These are phyloP conservation scores for Agaricus sinodeliciosus DNA, from an alignment of 768 basidiomycete genomes.

Conservation along the genomic window DNA sequence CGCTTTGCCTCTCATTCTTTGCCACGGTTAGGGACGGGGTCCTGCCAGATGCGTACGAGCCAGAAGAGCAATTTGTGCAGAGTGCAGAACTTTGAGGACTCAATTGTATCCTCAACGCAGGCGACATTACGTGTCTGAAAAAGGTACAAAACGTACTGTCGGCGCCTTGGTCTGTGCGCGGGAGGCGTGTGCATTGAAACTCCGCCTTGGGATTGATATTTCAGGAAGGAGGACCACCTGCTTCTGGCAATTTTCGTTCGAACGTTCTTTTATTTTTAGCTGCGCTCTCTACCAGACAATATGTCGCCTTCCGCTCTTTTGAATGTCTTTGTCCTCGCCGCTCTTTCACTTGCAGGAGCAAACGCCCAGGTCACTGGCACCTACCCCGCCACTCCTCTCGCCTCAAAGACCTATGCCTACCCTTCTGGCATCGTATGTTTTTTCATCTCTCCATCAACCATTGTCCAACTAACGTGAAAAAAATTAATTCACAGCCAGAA, in stretches of 20 bases:
- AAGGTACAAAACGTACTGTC: conserved; percentile 26
- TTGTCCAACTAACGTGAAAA: neutral
- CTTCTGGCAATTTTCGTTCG: neutral
- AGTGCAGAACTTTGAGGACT: too few relatives aligned
- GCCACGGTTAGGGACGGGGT: conserved; percentile 57
- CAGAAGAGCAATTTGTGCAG: too few relatives aligned
- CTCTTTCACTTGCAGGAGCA: conserved; percentile 19
- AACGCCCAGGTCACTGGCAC: conserved; percentile 25
- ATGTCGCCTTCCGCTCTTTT: conserved; percentile 43
- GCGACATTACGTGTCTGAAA: neutral
- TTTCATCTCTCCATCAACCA: neutral
- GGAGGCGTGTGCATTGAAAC: neutral
- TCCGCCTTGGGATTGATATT: conserved; percentile 2
- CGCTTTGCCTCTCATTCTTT: conserved; percentile 31
- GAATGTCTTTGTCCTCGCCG: conserved; percentile 24
- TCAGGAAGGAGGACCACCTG: neutral
- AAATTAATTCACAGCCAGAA: conserved; percentile 23
- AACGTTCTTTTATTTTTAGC: conserved; percentile 8
- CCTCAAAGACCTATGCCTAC: conserved; percentile 37
- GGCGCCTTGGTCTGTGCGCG: conserved; percentile 19
- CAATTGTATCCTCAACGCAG: neutral
- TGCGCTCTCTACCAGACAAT: conserved; percentile 6
- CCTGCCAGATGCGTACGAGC: conserved; percentile 48
- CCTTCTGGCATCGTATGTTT: conserved; percentile 36
- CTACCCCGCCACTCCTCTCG: conserved; percentile 40